Evolutionary conservation across 2,329 filamentous ascomycete species (phyloP).

Genomic region (Aspergillus terreus): DNA sequence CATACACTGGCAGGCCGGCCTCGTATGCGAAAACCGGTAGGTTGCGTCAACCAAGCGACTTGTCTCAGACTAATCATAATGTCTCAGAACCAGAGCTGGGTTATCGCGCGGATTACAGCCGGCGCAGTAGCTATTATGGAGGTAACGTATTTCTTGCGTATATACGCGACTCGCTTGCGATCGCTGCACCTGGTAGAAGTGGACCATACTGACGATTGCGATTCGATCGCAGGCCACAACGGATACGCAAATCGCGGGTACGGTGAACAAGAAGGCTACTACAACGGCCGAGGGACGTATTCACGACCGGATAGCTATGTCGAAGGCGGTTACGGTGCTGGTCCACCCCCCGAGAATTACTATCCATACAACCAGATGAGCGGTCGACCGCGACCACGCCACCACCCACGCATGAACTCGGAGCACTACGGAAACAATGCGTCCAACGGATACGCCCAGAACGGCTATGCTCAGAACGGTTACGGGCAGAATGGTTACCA

Average conservation of each 20-base stretch:
- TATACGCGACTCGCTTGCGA: not conserved
- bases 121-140: constrained; percentile 60
- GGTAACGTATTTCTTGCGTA: constrained; percentile 23
- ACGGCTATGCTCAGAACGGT: constrained; percentile 31
- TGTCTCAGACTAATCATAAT: constrained; percentile 15
- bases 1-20: constrained; percentile 65
- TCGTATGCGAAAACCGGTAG: constrained; percentile 40
- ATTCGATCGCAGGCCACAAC: constrained; percentile 21
- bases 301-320: constrained; percentile 46
- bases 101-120: constrained; percentile 42
- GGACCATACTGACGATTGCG: not conserved
- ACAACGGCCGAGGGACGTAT: constrained; percentile 31
- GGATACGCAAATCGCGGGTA: constrained; percentile 31
- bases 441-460: constrained; percentile 22
- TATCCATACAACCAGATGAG: constrained; percentile 38
- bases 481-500: constrained; percentile 57
- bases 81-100: constrained; percentile 27
- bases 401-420: constrained; percentile 29
- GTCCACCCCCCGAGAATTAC: constrained; percentile 48
- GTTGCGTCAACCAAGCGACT: constrained; percentile 7
- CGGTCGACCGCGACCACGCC: constrained; percentile 28
- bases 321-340: constrained; percentile 28
- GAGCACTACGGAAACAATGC: constrained; percentile 39
- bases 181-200: not conserved
- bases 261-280: constrained; percentile 29